A percentile compares a stretch with the other conserved stretches of the same genome.
Conservation (phyloP, 2,329 filamentous ascomycete genomes). For the Neofusicoccum sp. region DNA sequence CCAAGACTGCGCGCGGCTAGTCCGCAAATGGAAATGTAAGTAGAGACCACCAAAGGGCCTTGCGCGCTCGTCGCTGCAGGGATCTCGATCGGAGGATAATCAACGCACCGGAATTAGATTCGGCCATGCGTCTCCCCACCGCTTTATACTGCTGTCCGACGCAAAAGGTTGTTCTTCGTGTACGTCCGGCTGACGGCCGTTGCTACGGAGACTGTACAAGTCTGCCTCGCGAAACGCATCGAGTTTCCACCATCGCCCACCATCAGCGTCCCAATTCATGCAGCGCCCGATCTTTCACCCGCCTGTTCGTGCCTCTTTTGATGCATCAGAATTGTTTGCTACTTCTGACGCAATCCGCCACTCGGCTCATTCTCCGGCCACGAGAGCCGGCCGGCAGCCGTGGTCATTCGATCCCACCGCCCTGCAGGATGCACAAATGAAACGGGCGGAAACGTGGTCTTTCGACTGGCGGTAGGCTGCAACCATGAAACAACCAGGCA, state of each 20-base stretch:
- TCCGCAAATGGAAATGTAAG: conserved; percentile 8
- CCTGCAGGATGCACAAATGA: neutral
- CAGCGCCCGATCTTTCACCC: too few relatives aligned
- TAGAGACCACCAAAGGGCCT: neutral
- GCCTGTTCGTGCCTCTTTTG: neutral
- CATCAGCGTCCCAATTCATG: neutral
- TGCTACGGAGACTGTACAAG: neutral
- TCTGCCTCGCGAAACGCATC: neutral
- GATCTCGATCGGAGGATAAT: neutral
- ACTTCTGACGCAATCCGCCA: neutral
- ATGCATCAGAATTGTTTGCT: neutral
- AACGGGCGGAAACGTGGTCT: neutral
- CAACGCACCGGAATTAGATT: neutral
- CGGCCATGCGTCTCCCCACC: neutral
- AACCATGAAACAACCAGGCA: neutral
- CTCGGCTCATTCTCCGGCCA: neutral
- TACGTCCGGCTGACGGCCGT: neutral
- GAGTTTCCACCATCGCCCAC: neutral
- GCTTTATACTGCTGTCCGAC: neutral
- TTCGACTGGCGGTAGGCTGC: neutral
- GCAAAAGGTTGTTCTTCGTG: neutral
- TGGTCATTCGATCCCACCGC: neutral
- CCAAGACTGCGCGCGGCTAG: neutral
- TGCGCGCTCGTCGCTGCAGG: neutral
- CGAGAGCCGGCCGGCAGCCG: neutral